Percentiles rank a stretch among this genome's conserved stretches.
Conservation (phyloP, 2,329 filamentous ascomycete species). For the Pseudogymnoascus sp. region DNA sequence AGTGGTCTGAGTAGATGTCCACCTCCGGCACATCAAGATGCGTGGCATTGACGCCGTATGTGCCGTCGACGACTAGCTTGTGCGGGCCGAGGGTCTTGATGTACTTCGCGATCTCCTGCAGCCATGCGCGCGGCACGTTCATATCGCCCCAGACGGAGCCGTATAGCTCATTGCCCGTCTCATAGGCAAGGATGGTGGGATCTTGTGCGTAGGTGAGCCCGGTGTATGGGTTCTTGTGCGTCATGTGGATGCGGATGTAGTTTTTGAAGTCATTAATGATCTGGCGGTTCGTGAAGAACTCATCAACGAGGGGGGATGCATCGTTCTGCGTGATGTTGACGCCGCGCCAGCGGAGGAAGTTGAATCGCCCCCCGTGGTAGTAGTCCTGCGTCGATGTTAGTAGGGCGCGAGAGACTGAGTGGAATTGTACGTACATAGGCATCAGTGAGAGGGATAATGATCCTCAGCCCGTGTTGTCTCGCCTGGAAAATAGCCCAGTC, state of each 20-base stretch:
- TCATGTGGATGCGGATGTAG: slow-evolving; percentile 37
- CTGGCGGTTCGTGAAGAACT: slow-evolving; percentile 37
- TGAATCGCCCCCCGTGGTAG: slow-evolving; percentile 42
- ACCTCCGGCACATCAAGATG: slow-evolving; percentile 36
- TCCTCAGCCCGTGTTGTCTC: slow-evolving; percentile 34
- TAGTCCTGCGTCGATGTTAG: slow-evolving; percentile 31
- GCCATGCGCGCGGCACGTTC: slow-evolving; percentile 36
- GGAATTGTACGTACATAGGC: slow-evolving; percentile 31
- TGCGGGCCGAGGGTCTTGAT: slow-evolving; percentile 34
- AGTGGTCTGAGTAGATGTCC: slow-evolving; percentile 41
- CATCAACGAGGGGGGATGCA: slow-evolving; percentile 29
- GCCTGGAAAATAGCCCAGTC: slow-evolving; percentile 42
- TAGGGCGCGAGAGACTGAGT: neutral
- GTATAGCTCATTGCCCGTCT: slow-evolving; percentile 41
- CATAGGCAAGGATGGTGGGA: slow-evolving; percentile 41
- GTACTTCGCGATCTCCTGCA: slow-evolving; percentile 33
- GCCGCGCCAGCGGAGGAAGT: slow-evolving; percentile 39
- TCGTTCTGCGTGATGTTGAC: slow-evolving; percentile 32
- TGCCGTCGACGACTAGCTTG: slow-evolving; percentile 40
- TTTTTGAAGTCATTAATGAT: slow-evolving; percentile 37
- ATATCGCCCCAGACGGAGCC: slow-evolving; percentile 37
- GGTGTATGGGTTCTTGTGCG: slow-evolving; percentile 38
- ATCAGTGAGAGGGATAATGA: slow-evolving; percentile 38
- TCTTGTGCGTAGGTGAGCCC: slow-evolving; percentile 40
- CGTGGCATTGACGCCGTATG: slow-evolving; percentile 38